A percentile compares a stretch with the other conserved stretches of the same genome.
Conservation (phyloP, 495 filamentous ascomycete genomes). For the Astrocystis sublimbata region DNA sequence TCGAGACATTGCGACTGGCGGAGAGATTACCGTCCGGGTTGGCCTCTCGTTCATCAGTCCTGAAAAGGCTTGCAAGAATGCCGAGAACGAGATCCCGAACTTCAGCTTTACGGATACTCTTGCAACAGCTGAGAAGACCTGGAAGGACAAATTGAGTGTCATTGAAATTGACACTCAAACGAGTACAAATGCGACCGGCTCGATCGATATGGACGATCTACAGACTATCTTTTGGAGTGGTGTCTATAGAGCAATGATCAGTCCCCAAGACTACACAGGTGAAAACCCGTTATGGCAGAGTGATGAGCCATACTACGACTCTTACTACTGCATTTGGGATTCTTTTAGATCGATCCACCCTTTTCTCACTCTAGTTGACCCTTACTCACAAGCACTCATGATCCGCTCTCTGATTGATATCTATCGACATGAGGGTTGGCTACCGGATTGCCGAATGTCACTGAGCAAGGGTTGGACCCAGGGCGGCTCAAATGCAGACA, state of each 20-base stretch:
- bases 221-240: conserved; percentile 66
- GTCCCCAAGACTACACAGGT: conserved; percentile 71
- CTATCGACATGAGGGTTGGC: conserved; percentile 63
- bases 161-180: conserved; percentile 52
- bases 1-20: conserved; percentile 41
- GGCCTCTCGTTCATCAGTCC: conserved; percentile 64
- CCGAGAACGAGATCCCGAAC: conserved; percentile 59
- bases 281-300: conserved; percentile 73
- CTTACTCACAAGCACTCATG: conserved; percentile 61
- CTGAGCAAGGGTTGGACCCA: conserved; percentile 69
- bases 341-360: conserved; percentile 66
- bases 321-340: conserved; percentile 72
- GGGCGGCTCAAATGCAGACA: conserved; percentile 72
- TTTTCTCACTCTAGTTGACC: conserved; percentile 66
- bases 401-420: conserved; percentile 66
- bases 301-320: conserved; percentile 70
- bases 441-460: conserved; percentile 65
- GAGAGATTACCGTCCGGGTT: conserved; percentile 55
- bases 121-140: conserved; percentile 50
- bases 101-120: conserved; percentile 58
- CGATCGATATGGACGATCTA: conserved; percentile 47
- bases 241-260: conserved; percentile 63
- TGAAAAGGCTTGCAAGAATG: conserved; percentile 61
- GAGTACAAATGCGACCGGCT: conserved; percentile 37
- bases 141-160: conserved; percentile 59